Conservation (phyloP, 345 rosid species). For the Rhodamnia rubescens region DNA sequence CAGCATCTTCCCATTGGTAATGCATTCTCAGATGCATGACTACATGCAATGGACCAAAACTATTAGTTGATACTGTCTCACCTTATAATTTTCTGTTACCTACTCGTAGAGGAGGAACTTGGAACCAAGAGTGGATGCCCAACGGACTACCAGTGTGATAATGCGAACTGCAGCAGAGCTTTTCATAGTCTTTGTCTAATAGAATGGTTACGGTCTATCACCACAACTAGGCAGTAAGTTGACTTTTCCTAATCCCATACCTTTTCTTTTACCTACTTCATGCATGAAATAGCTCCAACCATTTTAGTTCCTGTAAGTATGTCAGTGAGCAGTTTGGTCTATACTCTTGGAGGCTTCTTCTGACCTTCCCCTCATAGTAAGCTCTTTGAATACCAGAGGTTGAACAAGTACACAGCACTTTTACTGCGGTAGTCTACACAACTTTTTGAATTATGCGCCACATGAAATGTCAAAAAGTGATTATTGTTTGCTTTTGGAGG, state of each 20-base stretch:
- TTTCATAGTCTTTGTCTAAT: constrained; percentile 63
- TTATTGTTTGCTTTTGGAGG: not conserved
- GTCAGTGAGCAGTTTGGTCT: not conserved
- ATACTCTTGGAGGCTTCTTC: not conserved
- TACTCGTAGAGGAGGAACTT: constrained; percentile 45
- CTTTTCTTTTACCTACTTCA: not conserved
- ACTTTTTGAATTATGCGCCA: not conserved
- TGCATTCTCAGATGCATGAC: not conserved
- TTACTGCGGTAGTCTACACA: not conserved
- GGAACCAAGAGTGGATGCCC: constrained; percentile 43
- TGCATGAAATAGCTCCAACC: not conserved
- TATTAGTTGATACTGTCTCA: not conserved
- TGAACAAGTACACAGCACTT: not conserved
- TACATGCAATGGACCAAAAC: not conserved
- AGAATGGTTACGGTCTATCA: constrained; percentile 77
- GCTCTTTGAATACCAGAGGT: not conserved
- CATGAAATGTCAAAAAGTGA: not conserved
- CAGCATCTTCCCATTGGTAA: constrained; percentile 66
- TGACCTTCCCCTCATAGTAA: not conserved
- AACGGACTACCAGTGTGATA: constrained; percentile 67
- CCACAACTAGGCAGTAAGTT: constrained; percentile 77
- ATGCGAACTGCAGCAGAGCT: constrained; percentile 51
- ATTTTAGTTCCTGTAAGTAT: not conserved
- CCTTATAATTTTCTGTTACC: not conserved
- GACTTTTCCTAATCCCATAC: constrained; percentile 1